Conservation (phyloP, 257 asterid genomes). For the Datura wrightii region DNA sequence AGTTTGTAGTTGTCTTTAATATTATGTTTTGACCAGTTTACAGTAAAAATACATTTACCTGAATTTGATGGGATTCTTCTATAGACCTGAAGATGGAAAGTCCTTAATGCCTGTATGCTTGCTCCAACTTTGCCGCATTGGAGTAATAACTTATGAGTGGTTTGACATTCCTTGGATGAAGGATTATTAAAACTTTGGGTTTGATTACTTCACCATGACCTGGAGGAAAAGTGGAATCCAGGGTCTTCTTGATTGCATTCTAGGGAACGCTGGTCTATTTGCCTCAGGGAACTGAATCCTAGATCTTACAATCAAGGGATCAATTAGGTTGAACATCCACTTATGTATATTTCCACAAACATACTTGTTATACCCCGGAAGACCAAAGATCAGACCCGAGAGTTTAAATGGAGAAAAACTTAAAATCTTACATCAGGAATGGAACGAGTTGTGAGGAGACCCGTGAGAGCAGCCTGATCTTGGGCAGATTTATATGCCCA, state of each 20-base stretch:
- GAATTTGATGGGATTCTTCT: conserved; percentile 13
- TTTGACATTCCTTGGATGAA: conserved; percentile 78
- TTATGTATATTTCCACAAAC: conserved; percentile 75
- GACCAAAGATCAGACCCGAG: no score
- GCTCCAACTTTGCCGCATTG: conserved; percentile 87
- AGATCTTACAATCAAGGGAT: conserved; percentile 86
- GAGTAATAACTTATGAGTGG: conserved; percentile 88
- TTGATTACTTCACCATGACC: conserved; percentile 87
- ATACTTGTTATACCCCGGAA: conserved; percentile 36
- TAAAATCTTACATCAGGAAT: no score
- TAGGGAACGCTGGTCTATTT: conserved; percentile 84
- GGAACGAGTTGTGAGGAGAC: no score
- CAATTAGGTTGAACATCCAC: conserved; percentile 65
- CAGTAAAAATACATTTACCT: neutral
- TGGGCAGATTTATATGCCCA: no score
- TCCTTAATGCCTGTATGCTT: conserved; percentile 75
- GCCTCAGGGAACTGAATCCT: conserved; percentile 95
- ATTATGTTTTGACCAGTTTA: neutral
- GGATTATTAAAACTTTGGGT: conserved; percentile 82
- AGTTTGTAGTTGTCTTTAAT: neutral
- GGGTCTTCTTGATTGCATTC: conserved; percentile 79
- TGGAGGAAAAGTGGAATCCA: conserved; percentile 70
- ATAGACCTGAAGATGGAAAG: conserved; percentile 85
- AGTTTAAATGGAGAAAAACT: no score
- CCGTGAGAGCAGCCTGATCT: no score